Evolutionary conservation across 1,139 yeast species (phyloP), one percentile per base, ranked within the genome.

Genomic region (Diutina siamensis): DNA sequence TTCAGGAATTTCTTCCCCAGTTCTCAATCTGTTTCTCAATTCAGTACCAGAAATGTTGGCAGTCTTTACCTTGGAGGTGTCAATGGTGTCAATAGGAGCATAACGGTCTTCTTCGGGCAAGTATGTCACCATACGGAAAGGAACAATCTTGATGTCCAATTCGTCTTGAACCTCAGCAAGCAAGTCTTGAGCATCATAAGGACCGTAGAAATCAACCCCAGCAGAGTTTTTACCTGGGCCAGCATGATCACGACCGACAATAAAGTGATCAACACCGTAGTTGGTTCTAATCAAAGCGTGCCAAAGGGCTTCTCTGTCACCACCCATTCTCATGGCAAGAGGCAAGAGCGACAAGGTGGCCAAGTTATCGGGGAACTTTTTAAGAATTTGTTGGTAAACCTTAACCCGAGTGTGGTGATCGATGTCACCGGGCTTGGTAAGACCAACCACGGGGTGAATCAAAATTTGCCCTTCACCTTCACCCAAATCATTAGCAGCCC

Each of bases 321-420:
- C 97, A 51, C 94, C 97, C 97, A 89, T 89, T 74, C 97, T 81
- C 97, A 89, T 89, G 45, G 97, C 97, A 57, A 89, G 73, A 17
- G 97, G 97, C 59, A 89, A 72, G 53, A 89, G 71, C 12, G 97
- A 83, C 52, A 89, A 72, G 53, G 86, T 78, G 12, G 97, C 97
- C 75, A 89, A 81, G 48, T 96, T 96, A 50, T 81, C 83, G 48
- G 97, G 97, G 66, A 85, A 89, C 59, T 92, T 83, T 64, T 88
- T 84, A 63, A 89, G 77, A 56, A 89, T 80, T 56, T 92, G 94
- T 65, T 84, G 86, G 71, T 89, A 89, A 9, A 89, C 97, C 59
- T 94, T 84, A 49, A 89, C 97, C 67, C 97, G 80, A 46, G 97
- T 89, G 67, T 89, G 96, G 64, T 89, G 97, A 62, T 89, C 97